Base-by-base conservation (phyloP, 1,139 yeast genomes). In the Kodamaea arcana region DNA sequence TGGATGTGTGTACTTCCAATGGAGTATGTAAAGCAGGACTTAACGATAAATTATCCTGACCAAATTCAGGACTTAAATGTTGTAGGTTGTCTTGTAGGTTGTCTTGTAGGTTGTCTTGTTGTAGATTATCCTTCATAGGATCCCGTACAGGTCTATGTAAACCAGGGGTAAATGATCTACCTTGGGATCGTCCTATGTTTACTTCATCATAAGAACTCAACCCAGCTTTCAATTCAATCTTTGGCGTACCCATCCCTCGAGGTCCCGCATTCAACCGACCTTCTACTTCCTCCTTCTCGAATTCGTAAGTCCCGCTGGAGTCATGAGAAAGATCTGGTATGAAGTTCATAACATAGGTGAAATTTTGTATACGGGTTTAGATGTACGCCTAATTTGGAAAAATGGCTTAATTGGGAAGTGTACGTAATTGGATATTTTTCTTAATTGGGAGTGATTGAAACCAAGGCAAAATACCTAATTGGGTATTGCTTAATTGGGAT, bases 301-400 rank as follows among this genome's bases (percentile, higher is more conserved):
- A 7, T 6, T 18, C 22, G 9, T 18, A 18, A 6, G 22, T 18
- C n/a, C n/a, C n/a, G n/a, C n/a, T n/a, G 6, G 37, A 34, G 32
- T 39, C 44, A 24, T 41, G 38, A 15, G 46, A 42, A 15, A 42
- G 37, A 29, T 42, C 36, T 12, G 46, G 46, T 10, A 42, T 41
- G 35, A 37, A 36, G 17, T 42, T 34, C 46, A 42, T 42, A 12
- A n/a, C 29, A 18, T 18, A 7, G 22, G 9, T n/a, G n/a, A n/a
- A n/a, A n/a, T n/a, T n/a, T n/a, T n/a, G n/a, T n/a, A n/a, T n/a
- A n/a, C n/a, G n/a, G n/a, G n/a, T n/a, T n/a, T n/a, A n/a, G n/a
- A n/a, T n/a, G n/a, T n/a, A n/a, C n/a, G n/a, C n/a, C n/a, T n/a
- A n/a, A n/a, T n/a, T n/a, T n/a, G n/a, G n/a, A n/a, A n/a, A n/a